Evolutionary conservation across 345 rosid genomes (phyloP).

Genomic region (Sonneratia caseolaris): DNA sequence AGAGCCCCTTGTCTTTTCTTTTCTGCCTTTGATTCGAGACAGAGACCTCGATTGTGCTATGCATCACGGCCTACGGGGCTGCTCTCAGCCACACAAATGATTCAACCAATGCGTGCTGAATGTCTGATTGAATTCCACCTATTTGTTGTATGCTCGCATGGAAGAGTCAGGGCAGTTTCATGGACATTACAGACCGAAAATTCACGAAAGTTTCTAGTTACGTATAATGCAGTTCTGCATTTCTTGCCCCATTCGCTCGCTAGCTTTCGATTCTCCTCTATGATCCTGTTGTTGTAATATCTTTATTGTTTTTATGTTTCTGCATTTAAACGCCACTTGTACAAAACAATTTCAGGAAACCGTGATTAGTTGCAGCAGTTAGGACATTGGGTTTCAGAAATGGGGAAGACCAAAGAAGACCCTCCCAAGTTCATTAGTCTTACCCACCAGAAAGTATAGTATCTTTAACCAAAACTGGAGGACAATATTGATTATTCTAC

Average conservation of each 20-base stretch:
- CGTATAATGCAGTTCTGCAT: neutral
- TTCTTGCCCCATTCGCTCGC: too few species aligned
- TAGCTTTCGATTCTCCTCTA: neutral
- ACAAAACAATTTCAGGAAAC: neutral
- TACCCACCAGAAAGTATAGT: conserved; percentile 5
- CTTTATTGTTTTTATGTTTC: neutral
- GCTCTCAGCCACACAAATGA: neutral
- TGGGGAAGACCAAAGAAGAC: neutral
- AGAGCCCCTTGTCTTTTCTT: neutral
- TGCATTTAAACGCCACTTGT: neutral
- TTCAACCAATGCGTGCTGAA: neutral
- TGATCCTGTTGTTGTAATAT: neutral
- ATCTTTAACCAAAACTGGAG: neutral
- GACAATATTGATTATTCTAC: neutral
- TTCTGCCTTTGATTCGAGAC: neutral
- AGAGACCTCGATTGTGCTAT: neutral
- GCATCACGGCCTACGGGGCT: neutral
- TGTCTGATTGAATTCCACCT: neutral
- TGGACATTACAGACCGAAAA: neutral
- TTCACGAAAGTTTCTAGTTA: too few species aligned
- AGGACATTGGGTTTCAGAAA: neutral
- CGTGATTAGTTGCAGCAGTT: neutral
- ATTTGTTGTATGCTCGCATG: neutral
- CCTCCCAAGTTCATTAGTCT: neutral
- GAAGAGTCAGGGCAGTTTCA: neutral